Base-by-base conservation (phyloP, 2,329 filamentous ascomycete genomes). In the Pleomassaria siparia region DNA sequence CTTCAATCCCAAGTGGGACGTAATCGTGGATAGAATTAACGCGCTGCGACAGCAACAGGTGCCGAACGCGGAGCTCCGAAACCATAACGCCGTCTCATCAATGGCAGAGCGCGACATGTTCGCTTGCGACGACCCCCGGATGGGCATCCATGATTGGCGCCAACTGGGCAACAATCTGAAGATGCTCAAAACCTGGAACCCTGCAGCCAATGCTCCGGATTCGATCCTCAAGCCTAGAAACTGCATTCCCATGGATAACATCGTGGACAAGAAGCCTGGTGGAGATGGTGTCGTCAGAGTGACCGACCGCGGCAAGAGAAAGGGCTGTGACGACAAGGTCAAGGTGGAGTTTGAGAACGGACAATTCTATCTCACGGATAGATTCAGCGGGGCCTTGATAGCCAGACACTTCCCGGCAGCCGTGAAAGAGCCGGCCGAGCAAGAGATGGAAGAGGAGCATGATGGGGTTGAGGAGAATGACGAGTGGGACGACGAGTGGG, bases 141-240 rank as follows among this genome's bases (percentile, higher is more conserved):
- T 44, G 28, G 46, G 46, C 4, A 44, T 41, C 28, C 32, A 44
- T 11, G 46, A 48, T 32, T 44, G 32, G 46, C 40, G 41, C 15
- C 37, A 40, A 16, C 13, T 44, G 11, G 46, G 40, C 13, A 25
- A 24, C n/a, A n/a, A n/a, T n/a, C n/a, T n/a, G 21, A 5, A 26
- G 13, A 12, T 48, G 5, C 12, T 2, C 8, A n/a, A 20, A 25
- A 16, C 44, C 22, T 18, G 24, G n/a, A 26, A 26, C 2, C 11
- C 42, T 36, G 37, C 44, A 3, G 28, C 12, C 13, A 8, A 40
- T 15, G 11, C 4, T 28, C 21, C 26, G 9, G 26, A 40, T 7
- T n/a, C 22, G 5, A 18, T 44, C 18, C 33, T 44, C 6, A 39
- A 33, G 18, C 41, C 46, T 2, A 32, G 24, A 24, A 36, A 36